Conservation (phyloP, 2,329 filamentous ascomycete species). For the Colletotrichum acutatum region DNA sequence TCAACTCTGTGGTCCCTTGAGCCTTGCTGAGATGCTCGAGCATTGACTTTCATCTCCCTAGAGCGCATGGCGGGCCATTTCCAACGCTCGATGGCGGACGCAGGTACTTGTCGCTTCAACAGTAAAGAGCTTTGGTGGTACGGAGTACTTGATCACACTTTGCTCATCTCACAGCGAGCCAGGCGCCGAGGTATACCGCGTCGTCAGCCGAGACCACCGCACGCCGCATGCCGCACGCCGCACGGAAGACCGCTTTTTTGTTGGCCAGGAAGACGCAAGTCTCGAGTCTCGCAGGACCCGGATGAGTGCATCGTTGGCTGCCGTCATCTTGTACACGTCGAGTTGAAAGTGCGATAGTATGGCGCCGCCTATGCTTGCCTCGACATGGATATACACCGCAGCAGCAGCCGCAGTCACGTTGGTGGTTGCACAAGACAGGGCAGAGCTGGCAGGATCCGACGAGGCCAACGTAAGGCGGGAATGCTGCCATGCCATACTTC, state of each 20-base stretch:
- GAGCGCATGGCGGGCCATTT: background rate
- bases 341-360: background rate
- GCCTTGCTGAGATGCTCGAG: background rate
- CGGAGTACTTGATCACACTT: background rate
- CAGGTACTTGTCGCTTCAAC: background rate
- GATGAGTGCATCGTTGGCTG: background rate
- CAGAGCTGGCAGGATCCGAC: conserved; percentile 8
- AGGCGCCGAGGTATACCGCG: background rate
- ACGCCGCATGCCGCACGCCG: background rate
- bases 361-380: background rate
- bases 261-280: background rate
- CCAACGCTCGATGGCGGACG: background rate
- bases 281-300: background rate
- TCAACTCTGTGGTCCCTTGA: background rate
- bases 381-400: conserved; percentile 3
- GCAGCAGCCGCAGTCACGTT: conserved; percentile 11
- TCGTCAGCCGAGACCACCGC: background rate
- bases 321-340: background rate
- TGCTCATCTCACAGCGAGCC: no score
- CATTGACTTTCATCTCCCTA: background rate
- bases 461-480: conserved; percentile 5
- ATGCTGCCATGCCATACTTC: background rate
- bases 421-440: conserved; percentile 16
- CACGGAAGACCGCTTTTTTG: background rate
- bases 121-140: background rate